These are phyloP conservation scores for Colletotrichum kahawae DNA, from an alignment of 2,329 filamentous ascomycete genomes.

Conservation along the genomic window DNA sequence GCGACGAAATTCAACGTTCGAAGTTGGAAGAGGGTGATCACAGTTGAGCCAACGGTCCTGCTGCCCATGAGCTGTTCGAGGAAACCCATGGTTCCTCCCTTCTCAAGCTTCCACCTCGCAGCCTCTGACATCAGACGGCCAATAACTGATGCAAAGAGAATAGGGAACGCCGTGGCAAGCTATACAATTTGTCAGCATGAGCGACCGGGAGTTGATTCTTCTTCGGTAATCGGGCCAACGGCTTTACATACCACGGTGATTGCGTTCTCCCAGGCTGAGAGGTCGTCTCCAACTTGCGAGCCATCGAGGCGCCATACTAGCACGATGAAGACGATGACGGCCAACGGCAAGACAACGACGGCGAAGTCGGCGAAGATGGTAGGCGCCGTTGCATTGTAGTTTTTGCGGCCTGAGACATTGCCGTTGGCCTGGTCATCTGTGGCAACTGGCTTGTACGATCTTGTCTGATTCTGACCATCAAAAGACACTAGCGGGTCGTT, in stretches of 20 bases:
- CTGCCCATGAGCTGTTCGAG: background rate
- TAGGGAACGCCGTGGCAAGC: background rate
- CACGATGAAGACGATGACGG: background rate
- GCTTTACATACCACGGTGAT: background rate
- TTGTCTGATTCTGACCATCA: background rate
- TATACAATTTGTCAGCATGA: background rate
- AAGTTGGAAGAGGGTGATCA: conserved; percentile 20
- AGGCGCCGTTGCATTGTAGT: background rate
- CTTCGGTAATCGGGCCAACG: too few species aligned
- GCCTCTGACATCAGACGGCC: background rate
- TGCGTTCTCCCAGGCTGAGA: background rate
- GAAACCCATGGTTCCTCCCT: background rate
- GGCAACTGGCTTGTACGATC: background rate
- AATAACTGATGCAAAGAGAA: background rate
- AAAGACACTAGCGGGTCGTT: background rate
- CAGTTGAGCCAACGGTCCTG: background rate
- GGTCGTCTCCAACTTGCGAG: background rate
- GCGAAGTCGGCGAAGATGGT: background rate
- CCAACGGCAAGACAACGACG: background rate
- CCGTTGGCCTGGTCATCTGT: background rate
- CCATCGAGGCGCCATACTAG: background rate
- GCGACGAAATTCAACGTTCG: conserved; percentile 29
- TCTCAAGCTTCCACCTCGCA: background rate
- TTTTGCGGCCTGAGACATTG: background rate
- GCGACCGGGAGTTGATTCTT: too few species aligned